Percentiles rank a stretch among this genome's conserved stretches.
phyloP scores from a whole-genome alignment of 169 alveolate species.

The Babesia sp. region DNA sequence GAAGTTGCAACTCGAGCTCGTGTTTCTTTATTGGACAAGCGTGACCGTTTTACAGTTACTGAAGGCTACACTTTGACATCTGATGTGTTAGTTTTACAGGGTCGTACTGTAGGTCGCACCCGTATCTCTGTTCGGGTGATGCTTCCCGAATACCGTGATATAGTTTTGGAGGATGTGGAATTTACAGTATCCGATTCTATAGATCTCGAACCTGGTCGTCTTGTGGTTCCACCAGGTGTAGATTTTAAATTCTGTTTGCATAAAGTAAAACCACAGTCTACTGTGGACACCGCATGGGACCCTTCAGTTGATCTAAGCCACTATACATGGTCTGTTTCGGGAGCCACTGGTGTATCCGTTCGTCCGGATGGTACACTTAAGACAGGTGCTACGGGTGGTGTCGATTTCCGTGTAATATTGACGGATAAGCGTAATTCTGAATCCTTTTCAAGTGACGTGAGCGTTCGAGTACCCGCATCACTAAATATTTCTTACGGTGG shows the following conservation, averaged over 20 bases:
- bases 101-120: slow-evolving; percentile 56
- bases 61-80: slow-evolving; percentile 38
- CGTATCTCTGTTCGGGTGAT: slow-evolving; percentile 36
- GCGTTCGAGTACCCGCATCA: slow-evolving; percentile 19
- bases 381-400: slow-evolving; percentile 28
- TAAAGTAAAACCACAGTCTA: slow-evolving; percentile 25
- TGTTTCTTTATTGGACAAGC: slow-evolving; percentile 30
- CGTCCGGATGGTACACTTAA: slow-evolving; percentile 22
- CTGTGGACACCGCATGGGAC: slow-evolving; percentile 12
- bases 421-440: slow-evolving; percentile 31
- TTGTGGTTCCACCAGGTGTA: slow-evolving; percentile 32
- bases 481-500: slow-evolving; percentile 16
- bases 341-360: slow-evolving; percentile 11
- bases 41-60: slow-evolving; percentile 38
- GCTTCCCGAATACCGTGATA: slow-evolving; percentile 53
- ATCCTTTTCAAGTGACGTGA: slow-evolving; percentile 12
- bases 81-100: slow-evolving; percentile 65
- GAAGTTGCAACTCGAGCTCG: slow-evolving; percentile 59
- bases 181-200: slow-evolving; percentile 61
- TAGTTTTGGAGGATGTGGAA: slow-evolving; percentile 53
- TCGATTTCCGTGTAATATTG: slow-evolving; percentile 17
- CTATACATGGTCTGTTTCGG: slow-evolving; percentile 58
- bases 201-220: slow-evolving; percentile 47
- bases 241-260: slow-evolving; percentile 34
- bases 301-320: slow-evolving; percentile 14